Base-by-base conservation (phyloP, 2,329 filamentous ascomycete genomes). In the Xylaria sp. region DNA sequence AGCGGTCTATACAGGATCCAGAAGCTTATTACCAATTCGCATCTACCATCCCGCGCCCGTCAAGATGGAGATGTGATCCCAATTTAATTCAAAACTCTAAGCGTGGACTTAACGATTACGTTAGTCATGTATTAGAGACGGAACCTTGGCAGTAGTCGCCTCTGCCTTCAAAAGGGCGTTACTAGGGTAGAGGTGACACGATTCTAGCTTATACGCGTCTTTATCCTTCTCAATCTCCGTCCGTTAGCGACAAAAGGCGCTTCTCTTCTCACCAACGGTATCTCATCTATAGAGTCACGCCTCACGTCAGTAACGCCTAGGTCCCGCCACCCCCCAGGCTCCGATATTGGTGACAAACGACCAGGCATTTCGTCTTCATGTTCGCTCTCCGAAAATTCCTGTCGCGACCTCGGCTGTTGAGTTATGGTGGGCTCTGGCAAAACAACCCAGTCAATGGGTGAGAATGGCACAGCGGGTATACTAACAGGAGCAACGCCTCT, bases 381-480 rank as follows among this genome's bases (percentile, higher is more conserved):
- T 3, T 31, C 35, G 17, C 3, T 19, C 13, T n/a, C 40, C 9
- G 38, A 25, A 31, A 31, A 6, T 46, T 17, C 19, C 11, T n/a
- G 11, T 38, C 4, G 23, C 13, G 7, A n/a, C n/a, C n/a, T n/a
- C n/a, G n/a, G 19, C 17, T 19, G 33, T 10, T 44, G 47, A 31
- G 31, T 10, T 17, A 5, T 2, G 11, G 15, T 25, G 1, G 55
- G 31, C 1, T 33, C 10, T 10, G 54, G 53, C 23, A 65, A 40
- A 9, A 60, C 60, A n/a, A 69, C n/a, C 66, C 66, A 70, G 35
- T 60, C 33, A 11, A 68, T 63, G 15, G 63, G 66, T 1, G 53
- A 47, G 8, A 31, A 46, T 3, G 60, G 40, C 21, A 25, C 27
- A 6, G 40, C 47, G 1, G 60, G 53, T 4, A 41, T 17, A 23